Evolutionary conservation across 306 rosid genomes (phyloP).

Genomic region (Fagus crenata): DNA sequence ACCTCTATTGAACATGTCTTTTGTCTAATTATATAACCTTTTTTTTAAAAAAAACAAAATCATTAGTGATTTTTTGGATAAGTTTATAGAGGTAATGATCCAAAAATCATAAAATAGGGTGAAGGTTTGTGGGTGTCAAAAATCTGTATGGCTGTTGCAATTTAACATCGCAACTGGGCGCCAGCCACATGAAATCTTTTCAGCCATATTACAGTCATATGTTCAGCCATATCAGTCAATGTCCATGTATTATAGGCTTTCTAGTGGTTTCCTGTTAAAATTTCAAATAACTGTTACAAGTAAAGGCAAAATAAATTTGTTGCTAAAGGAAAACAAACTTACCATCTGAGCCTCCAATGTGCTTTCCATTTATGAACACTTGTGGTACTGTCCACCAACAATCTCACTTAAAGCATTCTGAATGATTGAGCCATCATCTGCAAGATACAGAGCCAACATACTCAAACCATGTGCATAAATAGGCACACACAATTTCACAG

Average conservation of each 20-base stretch:
- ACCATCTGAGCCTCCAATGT: slow-evolving; percentile 97
- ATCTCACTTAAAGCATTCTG: slow-evolving; percentile 61
- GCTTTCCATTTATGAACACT: slow-evolving; percentile 75
- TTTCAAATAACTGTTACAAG: neutral
- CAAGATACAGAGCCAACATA: slow-evolving; percentile 27
- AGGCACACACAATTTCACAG: neutral
- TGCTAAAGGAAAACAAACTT: slow-evolving; percentile 16
- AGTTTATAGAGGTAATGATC: no score
- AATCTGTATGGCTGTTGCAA: no score
- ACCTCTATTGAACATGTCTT: no score
- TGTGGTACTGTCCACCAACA: slow-evolving; percentile 90
- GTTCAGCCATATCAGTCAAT: neutral
- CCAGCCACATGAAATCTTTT: no score
- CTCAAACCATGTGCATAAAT: slow-evolving; percentile 15
- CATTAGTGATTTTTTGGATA: no score
- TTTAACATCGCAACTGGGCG: no score
- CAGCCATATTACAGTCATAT: no score
- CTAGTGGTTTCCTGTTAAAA: slow-evolving; percentile 17
- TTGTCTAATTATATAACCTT: no score
- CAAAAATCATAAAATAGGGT: no score
- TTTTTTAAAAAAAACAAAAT: no score
- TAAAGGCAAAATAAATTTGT: slow-evolving; percentile 2
- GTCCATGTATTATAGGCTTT: neutral
- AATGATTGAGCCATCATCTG: slow-evolving; percentile 74
- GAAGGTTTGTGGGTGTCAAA: no score